Evolutionary conservation across 1,284 basidiomycete genomes (phyloP).

Genomic region (Apiotrichum sp.): DNA sequence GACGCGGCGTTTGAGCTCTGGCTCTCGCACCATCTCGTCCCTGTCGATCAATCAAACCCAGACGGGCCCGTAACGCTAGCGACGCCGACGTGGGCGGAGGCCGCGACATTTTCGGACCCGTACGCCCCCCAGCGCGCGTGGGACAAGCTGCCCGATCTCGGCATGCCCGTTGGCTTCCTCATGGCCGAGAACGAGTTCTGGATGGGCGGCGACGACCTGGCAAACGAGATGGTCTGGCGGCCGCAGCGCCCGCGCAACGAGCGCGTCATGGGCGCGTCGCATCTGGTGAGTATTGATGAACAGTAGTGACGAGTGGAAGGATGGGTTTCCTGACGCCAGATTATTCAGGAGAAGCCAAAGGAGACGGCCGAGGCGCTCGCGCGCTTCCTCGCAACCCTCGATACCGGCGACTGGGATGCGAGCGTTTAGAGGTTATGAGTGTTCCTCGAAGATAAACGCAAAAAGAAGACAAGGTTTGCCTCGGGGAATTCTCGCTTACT

Average conservation of each 20-base stretch:
- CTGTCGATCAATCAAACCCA: constrained; percentile 18
- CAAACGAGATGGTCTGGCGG: constrained; percentile 30
- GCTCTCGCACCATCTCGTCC: constrained; percentile 59
- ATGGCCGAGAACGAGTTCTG: constrained; percentile 29
- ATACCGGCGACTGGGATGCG: constrained; percentile 7
- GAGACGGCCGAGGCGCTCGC: constrained; percentile 28
- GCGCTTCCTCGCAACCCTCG: constrained; percentile 25
- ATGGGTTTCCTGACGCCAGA: not conserved
- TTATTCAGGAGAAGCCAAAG: constrained; percentile 36
- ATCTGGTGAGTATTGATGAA: constrained; percentile 23
- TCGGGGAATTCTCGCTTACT: too few species aligned
- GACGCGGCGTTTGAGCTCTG: constrained; percentile 61
- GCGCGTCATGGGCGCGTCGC: constrained; percentile 27
- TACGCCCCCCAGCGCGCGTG: constrained; percentile 29
- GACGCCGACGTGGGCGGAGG: constrained; percentile 34
- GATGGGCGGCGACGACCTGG: constrained; percentile 19
- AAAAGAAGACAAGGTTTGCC: not conserved
- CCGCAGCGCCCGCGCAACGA: constrained; percentile 26
- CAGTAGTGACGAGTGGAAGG: not conserved
- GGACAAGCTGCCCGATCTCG: constrained; percentile 29
- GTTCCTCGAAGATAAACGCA: not conserved
- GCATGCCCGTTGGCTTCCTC: constrained; percentile 30
- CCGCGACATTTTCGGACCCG: constrained; percentile 29
- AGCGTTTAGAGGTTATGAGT: not conserved
- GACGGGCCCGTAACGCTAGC: constrained; percentile 25